phyloP scores from a whole-genome alignment of 176 grass and related monocot genomes.

The Eragrostis nindensis region DNA sequence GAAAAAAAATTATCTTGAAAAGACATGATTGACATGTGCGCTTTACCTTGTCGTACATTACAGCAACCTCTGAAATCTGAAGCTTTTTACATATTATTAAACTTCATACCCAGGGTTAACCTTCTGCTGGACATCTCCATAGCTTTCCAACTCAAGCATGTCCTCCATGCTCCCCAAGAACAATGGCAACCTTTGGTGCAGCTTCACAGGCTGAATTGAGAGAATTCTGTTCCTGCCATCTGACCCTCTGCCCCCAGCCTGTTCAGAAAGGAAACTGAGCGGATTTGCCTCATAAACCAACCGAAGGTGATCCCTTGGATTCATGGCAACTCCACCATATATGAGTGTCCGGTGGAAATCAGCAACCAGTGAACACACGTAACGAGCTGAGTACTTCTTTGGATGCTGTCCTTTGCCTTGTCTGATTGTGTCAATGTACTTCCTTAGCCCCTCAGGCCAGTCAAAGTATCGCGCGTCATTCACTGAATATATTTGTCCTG shows the following conservation, averaged over 20 bases:
- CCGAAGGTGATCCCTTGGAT: constrained; percentile 93
- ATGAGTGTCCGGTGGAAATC: constrained; percentile 87
- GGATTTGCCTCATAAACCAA: constrained; percentile 91
- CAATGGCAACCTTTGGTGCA: constrained; percentile 88
- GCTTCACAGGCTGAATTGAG: constrained; percentile 81
- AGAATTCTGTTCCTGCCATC: constrained; percentile 84
- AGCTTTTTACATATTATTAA: constrained; percentile 27
- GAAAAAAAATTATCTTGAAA: background rate
- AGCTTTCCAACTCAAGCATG: constrained; percentile 94
- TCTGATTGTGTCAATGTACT: constrained; percentile 88
- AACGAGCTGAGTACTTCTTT: constrained; percentile 94
- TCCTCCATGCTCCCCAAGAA: constrained; percentile 90
- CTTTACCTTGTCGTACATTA: constrained; percentile 18
- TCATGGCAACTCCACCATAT: constrained; percentile 92
- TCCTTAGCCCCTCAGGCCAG: constrained; percentile 86
- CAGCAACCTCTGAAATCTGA: constrained; percentile 1
- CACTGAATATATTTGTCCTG: constrained; percentile 98
- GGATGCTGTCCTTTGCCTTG: constrained; percentile 89
- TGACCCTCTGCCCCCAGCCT: constrained; percentile 83
- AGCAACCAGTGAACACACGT: constrained; percentile 87
- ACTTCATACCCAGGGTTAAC: constrained; percentile 94
- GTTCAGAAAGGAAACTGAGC: constrained; percentile 85
- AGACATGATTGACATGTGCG: background rate
- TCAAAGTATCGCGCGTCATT: constrained; percentile 94
- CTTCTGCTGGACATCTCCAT: constrained; percentile 84